These are phyloP conservation scores for Asclepias syriaca DNA, from an alignment of 257 asterid species.

Conservation along the genomic window DNA sequence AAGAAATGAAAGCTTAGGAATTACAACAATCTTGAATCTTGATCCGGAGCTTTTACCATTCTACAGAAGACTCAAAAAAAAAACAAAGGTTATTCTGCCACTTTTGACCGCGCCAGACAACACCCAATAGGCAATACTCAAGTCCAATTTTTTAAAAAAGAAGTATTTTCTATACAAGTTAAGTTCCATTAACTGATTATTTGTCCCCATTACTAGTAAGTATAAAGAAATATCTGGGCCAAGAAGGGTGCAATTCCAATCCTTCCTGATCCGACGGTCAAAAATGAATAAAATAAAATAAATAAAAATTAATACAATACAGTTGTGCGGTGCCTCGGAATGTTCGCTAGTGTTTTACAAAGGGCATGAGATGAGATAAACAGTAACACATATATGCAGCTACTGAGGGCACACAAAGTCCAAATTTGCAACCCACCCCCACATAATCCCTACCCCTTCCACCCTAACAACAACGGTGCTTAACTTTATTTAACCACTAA, in stretches of 20 bases:
- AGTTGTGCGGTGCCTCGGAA: conserved; percentile 43
- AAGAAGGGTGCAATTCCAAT: neutral
- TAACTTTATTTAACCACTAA: conserved; percentile 32
- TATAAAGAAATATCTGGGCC: neutral
- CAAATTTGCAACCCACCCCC: conserved; percentile 23
- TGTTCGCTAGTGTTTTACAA: conserved; percentile 28
- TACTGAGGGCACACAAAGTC: conserved; percentile 3
- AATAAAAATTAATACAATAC: neutral
- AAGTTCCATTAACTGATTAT: conserved; percentile 4
- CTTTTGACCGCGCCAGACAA: conserved; percentile 11
- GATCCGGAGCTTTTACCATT: conserved; percentile 8
- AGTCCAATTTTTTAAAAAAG: neutral
- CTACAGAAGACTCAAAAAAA: conserved; percentile 3
- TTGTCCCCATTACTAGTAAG: conserved; percentile 9
- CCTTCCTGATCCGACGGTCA: neutral
- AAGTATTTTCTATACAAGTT: conserved; percentile 1
- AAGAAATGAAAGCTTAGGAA: conserved; percentile 9
- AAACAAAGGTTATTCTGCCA: neutral
- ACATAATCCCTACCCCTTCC: conserved; percentile 22
- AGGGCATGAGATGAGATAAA: neutral
- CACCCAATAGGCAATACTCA: neutral
- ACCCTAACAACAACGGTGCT: conserved; percentile 11
- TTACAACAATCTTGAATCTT: conserved; percentile 17
- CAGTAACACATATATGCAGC: conserved; percentile 8
- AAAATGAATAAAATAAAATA: conserved; percentile 1